These are phyloP conservation scores for Trichoderma oligosporum DNA, from an alignment of 2,329 filamentous ascomycete genomes.

Conservation along the genomic window DNA sequence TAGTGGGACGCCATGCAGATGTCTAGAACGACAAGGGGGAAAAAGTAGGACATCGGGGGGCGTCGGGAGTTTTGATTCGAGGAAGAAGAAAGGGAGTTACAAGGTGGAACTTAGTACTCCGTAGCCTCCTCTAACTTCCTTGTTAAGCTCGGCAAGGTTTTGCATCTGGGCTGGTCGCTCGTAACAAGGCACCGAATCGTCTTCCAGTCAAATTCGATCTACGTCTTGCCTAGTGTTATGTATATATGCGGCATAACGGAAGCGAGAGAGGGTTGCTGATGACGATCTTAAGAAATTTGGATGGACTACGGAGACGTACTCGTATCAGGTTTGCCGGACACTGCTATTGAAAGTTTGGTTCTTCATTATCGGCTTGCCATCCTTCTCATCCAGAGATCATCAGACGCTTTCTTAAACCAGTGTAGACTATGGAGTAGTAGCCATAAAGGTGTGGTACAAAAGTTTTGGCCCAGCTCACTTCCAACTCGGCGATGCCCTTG, in stretches of 20 bases:
- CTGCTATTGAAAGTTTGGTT: neutral
- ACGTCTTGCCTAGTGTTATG: neutral
- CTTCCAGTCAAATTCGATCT: neutral
- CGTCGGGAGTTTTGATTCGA: slow-evolving; percentile 8
- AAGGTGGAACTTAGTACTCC: slow-evolving; percentile 12
- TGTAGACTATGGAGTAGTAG: neutral
- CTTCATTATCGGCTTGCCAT: neutral
- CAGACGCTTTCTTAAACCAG: neutral
- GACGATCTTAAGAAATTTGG: neutral
- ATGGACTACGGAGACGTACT: neutral
- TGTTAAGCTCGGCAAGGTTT: neutral
- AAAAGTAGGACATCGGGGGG: neutral
- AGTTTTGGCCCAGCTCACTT: neutral
- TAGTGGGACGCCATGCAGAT: slow-evolving; percentile 19
- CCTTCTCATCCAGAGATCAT: neutral
- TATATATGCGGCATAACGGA: neutral
- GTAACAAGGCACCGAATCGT: neutral
- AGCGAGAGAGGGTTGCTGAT: neutral
- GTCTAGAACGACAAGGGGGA: slow-evolving; percentile 15
- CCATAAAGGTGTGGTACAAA: neutral
- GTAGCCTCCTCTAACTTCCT: neutral
- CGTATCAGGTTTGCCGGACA: neutral
- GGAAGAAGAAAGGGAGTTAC: slow-evolving; percentile 9
- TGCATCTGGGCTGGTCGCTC: neutral
- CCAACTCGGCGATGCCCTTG: neutral